Base-by-base conservation (phyloP, 169 alveolate species). In the Eimeria praecox region DNA sequence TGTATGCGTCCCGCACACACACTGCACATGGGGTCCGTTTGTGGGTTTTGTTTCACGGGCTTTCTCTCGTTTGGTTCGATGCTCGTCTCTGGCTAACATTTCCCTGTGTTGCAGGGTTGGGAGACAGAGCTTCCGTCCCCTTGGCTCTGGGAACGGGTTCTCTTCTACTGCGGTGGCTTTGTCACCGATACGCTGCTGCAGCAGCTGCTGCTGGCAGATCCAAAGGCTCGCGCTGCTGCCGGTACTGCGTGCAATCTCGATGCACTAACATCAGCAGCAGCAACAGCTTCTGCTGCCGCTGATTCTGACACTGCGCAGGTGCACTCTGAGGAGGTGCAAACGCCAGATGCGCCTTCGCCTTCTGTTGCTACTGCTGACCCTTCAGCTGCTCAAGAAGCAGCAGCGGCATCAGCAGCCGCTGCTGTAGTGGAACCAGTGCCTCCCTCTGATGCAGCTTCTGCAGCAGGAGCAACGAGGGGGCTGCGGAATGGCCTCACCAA, bases 131-230 rank as follows among this genome's bases (percentile, higher is more conserved):
- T 93, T 62, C 96, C 96, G 16, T 93, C 96, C 20, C 96, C 96
- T 40, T 93, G 96, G 96, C 42, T 62, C 52, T 93, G 96, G 96
- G 96, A 93, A 64, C 73, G 89, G 64, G 90, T 44, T 27, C 90
- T 93, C 12, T 93, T 93, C 82, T 59, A 33, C 59, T 40, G 71
- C 18, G 96, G 92, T 27, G 96, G 96, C 38, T 49, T 38, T 54
- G 66, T 93, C 38, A 30, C 96, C 30, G 89, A 93, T 38, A 87
- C 52, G 46, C n/a, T 59, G 73, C 82, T 92, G 54, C 85, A 44
- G 30, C 78, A 42, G 69, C 96, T 92, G 44, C 85, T 92, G n/a
- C 75, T 78, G 46, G 73, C 78, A 30, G 92, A 78, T 59, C 86
- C 78, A 27, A 80, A 78, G 77, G 93, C 95, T 27, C 87, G 86